Evolutionary conservation across 176 grass and related monocot species (phyloP).

Genomic region (Raddia guianensis): DNA sequence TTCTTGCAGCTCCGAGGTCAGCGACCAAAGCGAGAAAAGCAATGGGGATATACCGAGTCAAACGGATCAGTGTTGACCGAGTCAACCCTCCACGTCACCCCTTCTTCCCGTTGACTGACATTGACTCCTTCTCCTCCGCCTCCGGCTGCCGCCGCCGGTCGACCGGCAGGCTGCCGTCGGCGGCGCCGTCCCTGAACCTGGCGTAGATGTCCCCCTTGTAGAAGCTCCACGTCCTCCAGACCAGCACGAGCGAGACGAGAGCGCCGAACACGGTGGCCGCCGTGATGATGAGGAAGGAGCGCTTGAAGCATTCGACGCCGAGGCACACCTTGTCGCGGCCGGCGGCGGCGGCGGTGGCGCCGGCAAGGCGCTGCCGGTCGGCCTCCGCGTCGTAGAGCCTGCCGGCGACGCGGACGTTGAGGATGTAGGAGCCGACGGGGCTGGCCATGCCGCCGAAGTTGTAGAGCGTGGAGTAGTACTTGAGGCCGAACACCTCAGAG

Average conservation of each 20-base stretch:
- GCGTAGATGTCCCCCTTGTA: slow-evolving; percentile 81
- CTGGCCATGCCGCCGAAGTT: slow-evolving; percentile 75
- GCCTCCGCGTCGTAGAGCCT: slow-evolving; percentile 67
- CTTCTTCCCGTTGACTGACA: not conserved
- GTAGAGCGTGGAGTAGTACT: slow-evolving; percentile 88
- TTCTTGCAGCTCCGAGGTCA: not conserved
- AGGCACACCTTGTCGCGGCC: slow-evolving; percentile 48
- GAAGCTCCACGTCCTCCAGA: slow-evolving; percentile 74
- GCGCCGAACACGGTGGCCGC: slow-evolving; percentile 54
- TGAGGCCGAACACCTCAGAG: slow-evolving; percentile 81
- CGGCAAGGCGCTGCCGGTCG: slow-evolving; percentile 7
- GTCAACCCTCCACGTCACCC: slow-evolving; percentile 23
- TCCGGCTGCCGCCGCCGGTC: slow-evolving; percentile 25
- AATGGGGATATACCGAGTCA: not conserved
- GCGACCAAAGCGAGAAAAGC: not conserved
- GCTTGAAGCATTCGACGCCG: slow-evolving; percentile 59
- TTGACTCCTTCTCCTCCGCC: not conserved
- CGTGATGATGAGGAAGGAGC: slow-evolving; percentile 66
- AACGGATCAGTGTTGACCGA: slow-evolving; percentile 11
- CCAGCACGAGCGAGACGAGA: slow-evolving; percentile 62
- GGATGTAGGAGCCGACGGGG: slow-evolving; percentile 65
- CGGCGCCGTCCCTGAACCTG: slow-evolving; percentile 46
- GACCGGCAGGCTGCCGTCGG: not conserved
- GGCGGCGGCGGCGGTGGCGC: rapidly evolving
- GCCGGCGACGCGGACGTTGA: slow-evolving; percentile 65